Percentiles rank a stretch among this genome's conserved stretches.
Evolutionary conservation across 371 early-diverging fungal genomes (phyloP).

Genomic region (Haplosporangium sp.): DNA sequence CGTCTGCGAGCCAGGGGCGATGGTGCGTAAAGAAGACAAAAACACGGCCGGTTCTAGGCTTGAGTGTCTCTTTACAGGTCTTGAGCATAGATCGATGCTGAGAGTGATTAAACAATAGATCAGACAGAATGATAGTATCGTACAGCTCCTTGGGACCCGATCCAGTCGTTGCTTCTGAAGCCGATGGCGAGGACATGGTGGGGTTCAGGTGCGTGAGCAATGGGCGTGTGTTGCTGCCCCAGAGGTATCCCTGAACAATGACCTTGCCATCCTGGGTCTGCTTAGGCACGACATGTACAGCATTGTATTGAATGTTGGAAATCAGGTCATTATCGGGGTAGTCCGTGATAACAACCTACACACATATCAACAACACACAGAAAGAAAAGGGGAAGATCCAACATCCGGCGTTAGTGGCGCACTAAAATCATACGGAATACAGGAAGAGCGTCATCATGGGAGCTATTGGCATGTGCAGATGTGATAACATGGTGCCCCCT

Average conservation of each 20-base stretch:
- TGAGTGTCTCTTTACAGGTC: conserved; percentile 72
- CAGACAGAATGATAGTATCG: conserved; percentile 89
- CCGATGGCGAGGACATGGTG: conserved; percentile 3
- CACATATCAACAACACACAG: background rate
- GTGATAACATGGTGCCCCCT: too few species aligned
- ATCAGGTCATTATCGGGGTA: conserved; percentile 89
- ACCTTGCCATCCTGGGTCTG: conserved; percentile 38
- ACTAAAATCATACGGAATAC: background rate
- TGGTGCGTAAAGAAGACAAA: conserved; percentile 79
- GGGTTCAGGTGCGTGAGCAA: conserved; percentile 60
- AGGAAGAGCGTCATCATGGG: background rate
- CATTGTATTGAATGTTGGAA: conserved; percentile 80
- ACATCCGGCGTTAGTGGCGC: background rate
- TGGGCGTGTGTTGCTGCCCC: conserved; percentile 79
- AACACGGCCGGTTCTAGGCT: conserved; percentile 67
- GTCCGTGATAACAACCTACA: conserved; percentile 84
- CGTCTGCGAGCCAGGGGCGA: conserved; percentile 76
- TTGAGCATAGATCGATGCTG: conserved; percentile 78
- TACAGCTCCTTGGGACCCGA: conserved; percentile 54
- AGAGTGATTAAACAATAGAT: conserved; percentile 93
- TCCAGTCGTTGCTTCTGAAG: conserved; percentile 2
- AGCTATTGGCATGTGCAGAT: conserved; percentile 1
- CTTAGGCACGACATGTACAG: conserved; percentile 58
- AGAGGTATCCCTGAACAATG: conserved; percentile 78
- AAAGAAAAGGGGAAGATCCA: background rate